Evolutionary conservation across 2,329 filamentous ascomycete species (phyloP).

Genomic region (Fusarium goolgardi): DNA sequence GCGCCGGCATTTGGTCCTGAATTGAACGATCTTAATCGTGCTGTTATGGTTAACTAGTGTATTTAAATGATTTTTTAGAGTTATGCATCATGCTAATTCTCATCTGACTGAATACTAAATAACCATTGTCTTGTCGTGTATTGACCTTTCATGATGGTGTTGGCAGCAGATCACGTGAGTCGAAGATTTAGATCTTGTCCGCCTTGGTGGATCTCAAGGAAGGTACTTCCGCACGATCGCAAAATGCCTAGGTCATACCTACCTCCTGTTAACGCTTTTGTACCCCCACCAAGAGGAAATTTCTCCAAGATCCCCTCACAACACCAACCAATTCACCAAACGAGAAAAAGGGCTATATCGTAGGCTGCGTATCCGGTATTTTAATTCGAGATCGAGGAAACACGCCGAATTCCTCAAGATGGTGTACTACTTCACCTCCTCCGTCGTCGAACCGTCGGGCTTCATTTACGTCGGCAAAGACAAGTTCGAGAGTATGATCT

Average conservation of each 20-base stretch:
- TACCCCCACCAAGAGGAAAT: slow-evolving; percentile 38
- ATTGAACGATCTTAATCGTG: neutral
- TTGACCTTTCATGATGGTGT: neutral
- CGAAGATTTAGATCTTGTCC: neutral
- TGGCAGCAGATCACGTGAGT: slow-evolving; percentile 25
- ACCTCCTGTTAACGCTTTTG: slow-evolving; percentile 25
- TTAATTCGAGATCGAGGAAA: accelerated
- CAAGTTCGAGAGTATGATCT: slow-evolving; percentile 90
- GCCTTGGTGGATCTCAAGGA: accelerated
- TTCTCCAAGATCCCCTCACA: slow-evolving; percentile 42
- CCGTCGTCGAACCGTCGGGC: slow-evolving; percentile 80
- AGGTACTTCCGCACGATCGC: neutral
- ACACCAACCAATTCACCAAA: slow-evolving; percentile 2
- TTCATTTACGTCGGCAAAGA: slow-evolving; percentile 98
- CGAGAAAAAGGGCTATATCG: neutral
- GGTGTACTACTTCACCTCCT: slow-evolving; percentile 97
- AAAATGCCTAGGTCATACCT: accelerated
- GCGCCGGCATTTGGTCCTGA: neutral
- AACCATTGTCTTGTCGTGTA: neutral
- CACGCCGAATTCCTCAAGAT: slow-evolving; percentile 58
- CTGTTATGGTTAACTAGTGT: too few relatives aligned
- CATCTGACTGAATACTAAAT: too few relatives aligned
- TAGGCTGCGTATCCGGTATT: neutral
- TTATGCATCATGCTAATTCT: neutral
- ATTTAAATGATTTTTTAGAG: neutral